These are phyloP conservation scores for Saturnispora saitoi DNA, from an alignment of 805 yeast species.

Conservation along the genomic window DNA sequence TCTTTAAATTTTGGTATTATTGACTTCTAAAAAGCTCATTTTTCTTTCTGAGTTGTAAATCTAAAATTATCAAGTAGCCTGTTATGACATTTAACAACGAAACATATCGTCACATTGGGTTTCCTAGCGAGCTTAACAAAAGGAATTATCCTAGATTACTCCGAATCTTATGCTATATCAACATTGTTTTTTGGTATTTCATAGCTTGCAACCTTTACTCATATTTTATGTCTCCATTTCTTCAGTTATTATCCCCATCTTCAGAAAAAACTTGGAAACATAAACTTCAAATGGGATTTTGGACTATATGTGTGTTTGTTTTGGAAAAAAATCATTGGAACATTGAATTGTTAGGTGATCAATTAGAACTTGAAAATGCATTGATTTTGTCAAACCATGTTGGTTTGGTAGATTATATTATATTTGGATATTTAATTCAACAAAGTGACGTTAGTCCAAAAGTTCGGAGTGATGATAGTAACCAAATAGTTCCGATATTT, in stretches of 20 bases:
- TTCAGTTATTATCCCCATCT: not conserved
- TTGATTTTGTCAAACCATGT: conserved; percentile 48
- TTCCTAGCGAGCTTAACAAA: not conserved
- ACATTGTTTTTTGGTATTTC: not conserved
- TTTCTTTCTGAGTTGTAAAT: not conserved
- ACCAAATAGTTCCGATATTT: conserved; percentile 12
- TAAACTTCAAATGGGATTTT: conserved; percentile 18
- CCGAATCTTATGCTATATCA: not conserved
- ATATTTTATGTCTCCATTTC: not conserved
- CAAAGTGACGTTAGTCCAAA: not conserved
- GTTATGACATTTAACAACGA: not conserved
- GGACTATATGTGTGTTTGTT: conserved; percentile 26
- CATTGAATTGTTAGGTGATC: conserved; percentile 37
- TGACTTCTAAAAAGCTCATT: not conserved
- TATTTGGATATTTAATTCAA: conserved; percentile 31
- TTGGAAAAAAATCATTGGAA: conserved; percentile 30
- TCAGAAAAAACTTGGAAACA: not conserved
- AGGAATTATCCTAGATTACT: not conserved
- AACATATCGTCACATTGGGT: not conserved
- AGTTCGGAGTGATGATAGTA: conserved; percentile 11
- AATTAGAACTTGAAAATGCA: conserved; percentile 30
- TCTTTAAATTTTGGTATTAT: not conserved
- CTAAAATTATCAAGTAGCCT: not conserved
- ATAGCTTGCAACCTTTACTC: not conserved
- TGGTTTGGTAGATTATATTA: conserved; percentile 57